phyloP scores from a whole-genome alignment of 129 eudicot genomes.

The Arctium lappa region DNA sequence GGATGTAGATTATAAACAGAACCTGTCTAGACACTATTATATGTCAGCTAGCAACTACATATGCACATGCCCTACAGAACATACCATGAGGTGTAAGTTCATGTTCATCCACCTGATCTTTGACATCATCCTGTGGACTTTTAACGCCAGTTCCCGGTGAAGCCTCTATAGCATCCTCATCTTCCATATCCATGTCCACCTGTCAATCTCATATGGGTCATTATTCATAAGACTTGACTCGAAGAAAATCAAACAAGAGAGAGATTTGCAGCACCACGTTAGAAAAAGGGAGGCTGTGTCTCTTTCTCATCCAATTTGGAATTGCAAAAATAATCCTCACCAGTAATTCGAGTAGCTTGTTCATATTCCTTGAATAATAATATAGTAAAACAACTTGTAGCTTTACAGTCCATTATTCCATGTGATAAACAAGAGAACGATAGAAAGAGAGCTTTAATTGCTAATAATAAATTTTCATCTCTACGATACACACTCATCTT shows the following conservation, averaged over 20 bases:
- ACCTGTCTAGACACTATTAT: not conserved
- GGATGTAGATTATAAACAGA: not conserved
- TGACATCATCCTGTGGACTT: slow-evolving; percentile 27
- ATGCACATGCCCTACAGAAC: slow-evolving; percentile 5
- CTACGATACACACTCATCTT: not conserved
- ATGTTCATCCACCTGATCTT: slow-evolving; percentile 25
- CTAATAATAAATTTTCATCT: not conserved
- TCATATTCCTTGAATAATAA: not conserved
- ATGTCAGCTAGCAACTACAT: not conserved
- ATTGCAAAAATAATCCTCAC: not conserved
- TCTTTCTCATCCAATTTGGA: not conserved
- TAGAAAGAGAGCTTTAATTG: not conserved
- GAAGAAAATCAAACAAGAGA: not conserved
- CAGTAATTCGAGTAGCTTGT: not conserved
- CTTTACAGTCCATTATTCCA: slow-evolving; percentile 2
- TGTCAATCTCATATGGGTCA: slow-evolving; percentile 26
- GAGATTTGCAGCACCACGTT: not conserved
- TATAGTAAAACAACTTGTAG: not conserved
- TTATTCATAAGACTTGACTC: not conserved
- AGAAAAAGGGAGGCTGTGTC: not conserved
- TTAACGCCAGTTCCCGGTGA: slow-evolving; percentile 35
- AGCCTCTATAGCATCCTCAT: slow-evolving; percentile 45
- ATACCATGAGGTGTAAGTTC: slow-evolving; percentile 43
- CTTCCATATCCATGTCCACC: slow-evolving; percentile 99
- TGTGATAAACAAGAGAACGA: not conserved